Conservation (phyloP, 139 green algal genomes). For the Chlamydomonas sp. region DNA sequence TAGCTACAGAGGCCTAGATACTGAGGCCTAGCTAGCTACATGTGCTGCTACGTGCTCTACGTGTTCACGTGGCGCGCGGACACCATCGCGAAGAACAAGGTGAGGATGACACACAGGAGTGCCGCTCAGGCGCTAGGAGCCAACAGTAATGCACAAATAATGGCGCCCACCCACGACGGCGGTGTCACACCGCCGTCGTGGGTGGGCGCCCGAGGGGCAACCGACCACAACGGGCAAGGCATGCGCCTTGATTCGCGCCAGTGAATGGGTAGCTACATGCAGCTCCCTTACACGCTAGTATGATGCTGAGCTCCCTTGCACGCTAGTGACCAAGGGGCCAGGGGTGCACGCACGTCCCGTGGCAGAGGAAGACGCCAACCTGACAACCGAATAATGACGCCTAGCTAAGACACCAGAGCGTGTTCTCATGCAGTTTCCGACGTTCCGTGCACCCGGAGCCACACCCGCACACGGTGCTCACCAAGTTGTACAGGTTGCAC, state of each 20-base stretch:
- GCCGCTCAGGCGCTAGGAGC: no score
- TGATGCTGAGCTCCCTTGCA: background rate
- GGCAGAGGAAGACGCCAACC: background rate
- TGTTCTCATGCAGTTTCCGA: background rate
- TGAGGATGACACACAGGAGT: conserved; percentile 10
- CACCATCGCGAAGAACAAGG: conserved; percentile 58
- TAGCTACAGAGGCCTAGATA: no score
- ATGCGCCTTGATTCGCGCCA: no score
- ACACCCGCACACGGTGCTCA: background rate
- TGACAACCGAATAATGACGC: no score
- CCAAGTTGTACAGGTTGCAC: background rate
- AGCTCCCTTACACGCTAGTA: background rate
- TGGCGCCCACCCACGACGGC: no score
- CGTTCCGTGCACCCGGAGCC: background rate
- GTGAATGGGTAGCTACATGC: no score
- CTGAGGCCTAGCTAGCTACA: conserved; percentile 70
- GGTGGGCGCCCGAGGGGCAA: no score
- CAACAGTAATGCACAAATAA: no score
- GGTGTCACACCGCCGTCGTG: no score
- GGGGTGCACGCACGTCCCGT: background rate
- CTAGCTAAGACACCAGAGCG: no score
- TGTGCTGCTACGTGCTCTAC: conserved; percentile 72
- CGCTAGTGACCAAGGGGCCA: background rate
- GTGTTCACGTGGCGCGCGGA: conserved; percentile 67
- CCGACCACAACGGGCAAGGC: no score